phyloP scores from a whole-genome alignment of 2,329 filamentous ascomycete genomes.

The Myriosclerotinia duriaeana region DNA sequence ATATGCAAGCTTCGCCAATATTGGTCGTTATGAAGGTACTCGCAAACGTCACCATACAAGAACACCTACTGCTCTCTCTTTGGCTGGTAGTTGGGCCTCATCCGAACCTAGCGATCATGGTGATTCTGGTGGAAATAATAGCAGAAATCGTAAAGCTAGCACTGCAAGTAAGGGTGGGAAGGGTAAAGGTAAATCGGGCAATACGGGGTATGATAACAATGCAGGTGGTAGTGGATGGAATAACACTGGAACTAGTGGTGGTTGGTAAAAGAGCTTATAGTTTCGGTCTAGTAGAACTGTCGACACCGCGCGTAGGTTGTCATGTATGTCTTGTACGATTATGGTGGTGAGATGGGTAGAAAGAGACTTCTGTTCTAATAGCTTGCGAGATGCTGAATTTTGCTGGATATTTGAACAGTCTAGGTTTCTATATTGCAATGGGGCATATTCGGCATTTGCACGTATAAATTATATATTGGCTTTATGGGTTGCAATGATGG shows the following conservation, averaged over 20 bases:
- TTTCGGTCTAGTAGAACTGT: neutral
- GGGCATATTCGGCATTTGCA: neutral
- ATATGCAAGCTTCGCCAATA: neutral
- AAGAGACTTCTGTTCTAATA: slow-evolving; percentile 1
- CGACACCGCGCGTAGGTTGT: too few species aligned
- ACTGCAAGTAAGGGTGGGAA: slow-evolving; percentile 5
- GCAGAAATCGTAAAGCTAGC: neutral
- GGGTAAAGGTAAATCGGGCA: neutral
- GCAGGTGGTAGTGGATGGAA: slow-evolving; percentile 5
- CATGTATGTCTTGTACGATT: neutral
- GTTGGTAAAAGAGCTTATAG: neutral
- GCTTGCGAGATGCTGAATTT: neutral
- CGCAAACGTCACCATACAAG: neutral
- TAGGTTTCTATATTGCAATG: neutral
- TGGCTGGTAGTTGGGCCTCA: slow-evolving; percentile 16
- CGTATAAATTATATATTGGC: neutral
- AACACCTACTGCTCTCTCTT: slow-evolving; percentile 5
- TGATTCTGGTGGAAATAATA: neutral
- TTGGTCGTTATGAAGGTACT: neutral
- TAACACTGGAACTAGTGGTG: neutral
- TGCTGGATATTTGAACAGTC: neutral
- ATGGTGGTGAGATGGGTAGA: neutral
- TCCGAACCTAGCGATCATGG: neutral
- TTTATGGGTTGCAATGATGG: neutral
- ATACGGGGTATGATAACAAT: neutral